These are phyloP conservation scores for Croton setiger DNA, from an alignment of 441 rosid species.

Conservation along the genomic window DNA sequence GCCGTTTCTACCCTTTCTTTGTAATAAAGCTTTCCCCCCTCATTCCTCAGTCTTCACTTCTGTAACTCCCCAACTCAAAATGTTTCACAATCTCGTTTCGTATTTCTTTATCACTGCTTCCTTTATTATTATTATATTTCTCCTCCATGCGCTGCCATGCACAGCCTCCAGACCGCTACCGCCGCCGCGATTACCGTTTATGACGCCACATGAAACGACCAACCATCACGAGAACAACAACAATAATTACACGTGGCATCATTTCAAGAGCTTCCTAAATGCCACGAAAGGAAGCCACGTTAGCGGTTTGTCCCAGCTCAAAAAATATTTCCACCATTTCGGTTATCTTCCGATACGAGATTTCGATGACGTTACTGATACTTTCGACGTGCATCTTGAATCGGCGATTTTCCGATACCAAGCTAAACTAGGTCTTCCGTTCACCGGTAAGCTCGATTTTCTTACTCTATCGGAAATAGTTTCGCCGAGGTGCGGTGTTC, in stretches of 20 bases:
- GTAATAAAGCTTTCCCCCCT: slow-evolving; percentile 30
- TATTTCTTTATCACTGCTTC: slow-evolving; percentile 14
- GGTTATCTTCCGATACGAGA: slow-evolving; percentile 40
- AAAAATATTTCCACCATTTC: slow-evolving; percentile 48
- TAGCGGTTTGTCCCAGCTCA: slow-evolving; percentile 39
- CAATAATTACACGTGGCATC: slow-evolving; percentile 17
- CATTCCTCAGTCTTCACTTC: not conserved
- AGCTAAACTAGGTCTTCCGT: slow-evolving; percentile 40
- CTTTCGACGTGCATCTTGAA: slow-evolving; percentile 29
- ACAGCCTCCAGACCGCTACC: slow-evolving; percentile 23
- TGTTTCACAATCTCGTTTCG: slow-evolving; percentile 8
- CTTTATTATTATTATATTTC: slow-evolving; percentile 24
- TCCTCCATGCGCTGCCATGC: slow-evolving; percentile 21
- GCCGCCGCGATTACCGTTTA: slow-evolving; percentile 6
- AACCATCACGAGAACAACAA: slow-evolving; percentile 1
- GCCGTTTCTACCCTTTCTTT: slow-evolving; percentile 25
- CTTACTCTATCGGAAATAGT: slow-evolving; percentile 39
- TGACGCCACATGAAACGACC: not conserved
- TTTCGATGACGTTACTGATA: slow-evolving; percentile 23
- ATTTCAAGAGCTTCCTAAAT: slow-evolving; percentile 30
- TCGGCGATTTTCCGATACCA: slow-evolving; percentile 45
- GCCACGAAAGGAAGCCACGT: slow-evolving; percentile 30
- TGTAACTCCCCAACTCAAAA: slow-evolving; percentile 1
- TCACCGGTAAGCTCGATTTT: slow-evolving; percentile 55
- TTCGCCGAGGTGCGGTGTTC: slow-evolving; percentile 57